Percentiles rank a stretch among this genome's conserved stretches.
Evolutionary conservation across 768 basidiomycete genomes (phyloP).

Genomic region (Pholiota conissans): DNA sequence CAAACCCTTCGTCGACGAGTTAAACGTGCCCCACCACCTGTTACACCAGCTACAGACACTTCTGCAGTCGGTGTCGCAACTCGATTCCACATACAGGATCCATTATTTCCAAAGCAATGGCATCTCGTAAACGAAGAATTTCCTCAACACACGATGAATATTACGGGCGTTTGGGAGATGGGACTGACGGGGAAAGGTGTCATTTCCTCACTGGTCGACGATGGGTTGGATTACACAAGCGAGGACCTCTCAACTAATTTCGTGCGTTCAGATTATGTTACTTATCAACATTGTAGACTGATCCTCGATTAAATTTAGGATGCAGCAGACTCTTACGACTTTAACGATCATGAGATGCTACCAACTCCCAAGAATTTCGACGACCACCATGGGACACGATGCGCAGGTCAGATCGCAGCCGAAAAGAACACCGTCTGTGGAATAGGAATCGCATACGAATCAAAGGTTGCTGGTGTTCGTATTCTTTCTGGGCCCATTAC

Average conservation of each 20-base stretch:
- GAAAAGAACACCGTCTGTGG: constrained; percentile 92
- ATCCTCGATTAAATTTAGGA: constrained; percentile 69
- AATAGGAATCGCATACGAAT: constrained; percentile 88
- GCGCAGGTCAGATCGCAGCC: constrained; percentile 96
- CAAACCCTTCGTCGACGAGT: constrained; percentile 67
- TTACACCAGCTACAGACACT: constrained; percentile 34
- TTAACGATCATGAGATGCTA: constrained; percentile 87
- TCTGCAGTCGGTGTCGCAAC: constrained; percentile 51
- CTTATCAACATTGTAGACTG: constrained; percentile 5
- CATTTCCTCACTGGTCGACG: constrained; percentile 88
- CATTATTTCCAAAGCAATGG: constrained; percentile 87
- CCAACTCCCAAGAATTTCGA: constrained; percentile 87
- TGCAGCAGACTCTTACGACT: constrained; percentile 88
- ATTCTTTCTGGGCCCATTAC: constrained; percentile 95
- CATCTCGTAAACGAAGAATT: constrained; percentile 88
- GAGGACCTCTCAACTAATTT: constrained; percentile 90
- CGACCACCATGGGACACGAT: constrained; percentile 97
- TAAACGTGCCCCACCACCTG: constrained; percentile 74
- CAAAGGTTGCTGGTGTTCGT: constrained; percentile 90
- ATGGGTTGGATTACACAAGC: constrained; percentile 89
- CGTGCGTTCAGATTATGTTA: constrained; percentile 49
- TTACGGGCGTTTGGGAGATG: constrained; percentile 89
- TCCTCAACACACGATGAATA: constrained; percentile 87
- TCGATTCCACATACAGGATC: constrained; percentile 74
- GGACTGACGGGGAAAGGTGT: constrained; percentile 88